phyloP scores from a whole-genome alignment of 164 flowering plant species.

The Annona cherimola region DNA sequence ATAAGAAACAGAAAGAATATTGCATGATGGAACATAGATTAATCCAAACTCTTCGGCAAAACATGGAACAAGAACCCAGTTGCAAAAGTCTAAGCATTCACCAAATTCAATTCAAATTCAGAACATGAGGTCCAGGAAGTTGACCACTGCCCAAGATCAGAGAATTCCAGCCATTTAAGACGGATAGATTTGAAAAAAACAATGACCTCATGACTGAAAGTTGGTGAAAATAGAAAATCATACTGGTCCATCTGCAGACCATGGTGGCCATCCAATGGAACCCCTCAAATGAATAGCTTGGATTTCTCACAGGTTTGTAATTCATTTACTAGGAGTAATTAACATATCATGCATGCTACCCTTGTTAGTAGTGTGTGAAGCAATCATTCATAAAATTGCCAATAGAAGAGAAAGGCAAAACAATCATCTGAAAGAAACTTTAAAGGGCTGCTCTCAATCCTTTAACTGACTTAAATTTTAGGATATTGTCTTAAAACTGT shows the following conservation, averaged over 20 bases:
- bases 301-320: not conserved
- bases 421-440: not conserved
- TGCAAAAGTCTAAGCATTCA: not conserved
- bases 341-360: not conserved
- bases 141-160: not conserved
- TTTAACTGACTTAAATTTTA: too few species aligned
- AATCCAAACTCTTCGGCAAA: not conserved
- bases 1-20: slow-evolving; percentile 22
- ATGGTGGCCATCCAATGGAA: not conserved
- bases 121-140: not conserved
- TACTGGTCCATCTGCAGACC: not conserved
- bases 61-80: not conserved
- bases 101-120: not conserved
- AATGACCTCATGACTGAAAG: too few species aligned
- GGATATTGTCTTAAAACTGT: too few species aligned
- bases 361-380: not conserved
- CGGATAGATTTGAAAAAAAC: too few species aligned
- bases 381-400: too few species aligned
- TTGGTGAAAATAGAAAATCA: too few species aligned
- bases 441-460: too few species aligned
- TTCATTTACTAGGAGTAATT: not conserved
- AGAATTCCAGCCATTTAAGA: too few species aligned
- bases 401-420: not conserved
- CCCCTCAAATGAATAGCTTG: not conserved
- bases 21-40: slow-evolving; percentile 7